A percentile compares a stretch with the other conserved stretches of the same genome.
Evolutionary conservation across 257 asterid genomes (phyloP).

Genomic region (Schizonepeta tenuifolia): DNA sequence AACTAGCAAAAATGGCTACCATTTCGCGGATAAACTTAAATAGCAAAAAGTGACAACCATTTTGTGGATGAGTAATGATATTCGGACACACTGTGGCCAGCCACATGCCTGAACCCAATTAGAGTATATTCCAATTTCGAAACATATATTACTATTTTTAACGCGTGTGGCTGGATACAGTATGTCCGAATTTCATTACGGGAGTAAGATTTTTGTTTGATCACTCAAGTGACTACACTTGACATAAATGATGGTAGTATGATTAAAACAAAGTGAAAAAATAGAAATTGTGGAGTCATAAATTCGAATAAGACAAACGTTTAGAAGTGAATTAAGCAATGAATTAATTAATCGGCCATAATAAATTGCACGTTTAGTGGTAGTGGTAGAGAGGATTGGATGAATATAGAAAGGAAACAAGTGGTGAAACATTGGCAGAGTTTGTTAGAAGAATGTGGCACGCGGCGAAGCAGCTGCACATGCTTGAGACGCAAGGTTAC

Average conservation of each 20-base stretch:
- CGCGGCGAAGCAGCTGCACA: constrained; percentile 25
- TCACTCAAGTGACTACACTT: background rate
- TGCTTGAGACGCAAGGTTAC: constrained; percentile 39
- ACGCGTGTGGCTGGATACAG: too few relatives aligned
- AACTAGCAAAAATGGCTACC: too few relatives aligned
- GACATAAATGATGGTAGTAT: background rate
- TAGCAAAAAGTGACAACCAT: too few relatives aligned
- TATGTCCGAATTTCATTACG: too few relatives aligned
- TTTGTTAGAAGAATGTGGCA: constrained; percentile 22
- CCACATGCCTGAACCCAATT: too few relatives aligned
- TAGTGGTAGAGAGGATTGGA: background rate
- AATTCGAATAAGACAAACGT: background rate
- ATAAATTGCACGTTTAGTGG: background rate
- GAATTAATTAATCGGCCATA: too few relatives aligned
- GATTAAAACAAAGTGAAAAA: background rate
- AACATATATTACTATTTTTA: too few relatives aligned
- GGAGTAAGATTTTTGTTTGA: too few relatives aligned
- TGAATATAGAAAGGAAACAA: background rate
- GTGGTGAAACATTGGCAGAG: constrained; percentile 1
- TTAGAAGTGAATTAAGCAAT: background rate
- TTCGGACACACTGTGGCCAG: too few relatives aligned
- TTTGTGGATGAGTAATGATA: too few relatives aligned
- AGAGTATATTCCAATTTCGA: too few relatives aligned
- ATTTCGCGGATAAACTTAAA: too few relatives aligned
- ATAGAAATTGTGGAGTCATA: background rate